Percentiles rank a stretch among this genome's conserved stretches.
Conservation (phyloP, 345 rosid species). For the Moringa oleifera region DNA sequence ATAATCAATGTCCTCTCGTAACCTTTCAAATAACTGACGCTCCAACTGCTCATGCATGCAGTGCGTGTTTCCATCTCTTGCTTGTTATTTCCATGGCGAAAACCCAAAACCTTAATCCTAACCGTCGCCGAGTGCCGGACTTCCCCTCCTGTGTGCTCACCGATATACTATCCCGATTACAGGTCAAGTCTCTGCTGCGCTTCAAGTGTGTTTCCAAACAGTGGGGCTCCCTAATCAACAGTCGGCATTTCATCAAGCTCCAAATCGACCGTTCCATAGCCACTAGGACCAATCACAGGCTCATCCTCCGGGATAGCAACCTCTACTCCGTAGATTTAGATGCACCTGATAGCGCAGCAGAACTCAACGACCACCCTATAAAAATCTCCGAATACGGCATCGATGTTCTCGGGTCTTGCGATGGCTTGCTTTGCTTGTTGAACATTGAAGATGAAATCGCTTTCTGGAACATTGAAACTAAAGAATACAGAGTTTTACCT, state of each 20-base stretch:
- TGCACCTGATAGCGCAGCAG: conserved; percentile 18
- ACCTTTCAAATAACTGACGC: too few relatives aligned
- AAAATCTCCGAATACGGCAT: conserved; percentile 32
- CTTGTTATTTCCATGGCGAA: too few relatives aligned
- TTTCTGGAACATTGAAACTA: too few relatives aligned
- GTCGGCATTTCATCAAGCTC: conserved; percentile 36
- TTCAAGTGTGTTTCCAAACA: conserved; percentile 36
- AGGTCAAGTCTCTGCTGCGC: conserved; percentile 33
- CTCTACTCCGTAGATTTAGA: conserved; percentile 35
- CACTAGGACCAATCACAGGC: conserved; percentile 23
- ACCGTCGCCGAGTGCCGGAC: too few relatives aligned
- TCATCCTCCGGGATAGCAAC: conserved; percentile 33
- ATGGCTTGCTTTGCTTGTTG: conserved; percentile 44
- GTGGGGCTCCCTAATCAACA: conserved; percentile 35
- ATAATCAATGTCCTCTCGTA: too few relatives aligned
- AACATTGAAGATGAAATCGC: too few relatives aligned
- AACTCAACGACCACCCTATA: conserved; percentile 41
- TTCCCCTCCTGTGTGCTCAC: too few relatives aligned
- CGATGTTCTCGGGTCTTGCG: conserved; percentile 45
- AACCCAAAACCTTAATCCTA: too few relatives aligned
- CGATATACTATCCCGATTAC: conserved; percentile 38
- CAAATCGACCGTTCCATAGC: conserved; percentile 33
- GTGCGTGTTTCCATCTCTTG: too few relatives aligned
- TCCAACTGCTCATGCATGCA: too few relatives aligned
- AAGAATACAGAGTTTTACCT: too few relatives aligned